Base-by-base conservation (phyloP, 208 protist genomes). In the Trypanosoma vivax region DNA sequence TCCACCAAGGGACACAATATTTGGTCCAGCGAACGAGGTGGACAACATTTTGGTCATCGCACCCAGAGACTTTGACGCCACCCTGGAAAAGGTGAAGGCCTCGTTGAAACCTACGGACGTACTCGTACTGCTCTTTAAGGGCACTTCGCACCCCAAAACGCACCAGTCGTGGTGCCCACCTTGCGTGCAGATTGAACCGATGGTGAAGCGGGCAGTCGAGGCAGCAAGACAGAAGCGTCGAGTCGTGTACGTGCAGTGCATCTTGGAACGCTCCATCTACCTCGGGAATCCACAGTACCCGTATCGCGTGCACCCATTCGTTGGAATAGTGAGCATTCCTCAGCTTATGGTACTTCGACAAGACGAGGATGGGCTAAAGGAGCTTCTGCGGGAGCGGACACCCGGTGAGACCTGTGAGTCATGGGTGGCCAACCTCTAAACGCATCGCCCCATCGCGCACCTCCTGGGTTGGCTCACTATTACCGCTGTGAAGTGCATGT, bases 81-180 rank as follows among this genome's bases (percentile, higher is more conserved):
- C 60, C 13, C 33, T 58, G 14, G 50, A 28, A 11, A 48, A 47
- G 25, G 51, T 54, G 2, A 66, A 54, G 45, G 41, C 50, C 18
- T 11, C 6, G 11, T 23, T 66, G 43, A 2, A 21, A 16, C 24
- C 19, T 4, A 55, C 52, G 14, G 53, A 56, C 24, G 31, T 73
- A 0, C 25, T 86, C 42, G 55, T 86, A 30, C 35, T 92, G 14
- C 82, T 77, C 37, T 54, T 88, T 23, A 78, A 75, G 5, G 81
- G 82, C 30, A 55, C 66, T 14, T 57, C 58, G 25, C 55, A 79
- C 19, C 67, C 70, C 5, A 76, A 47, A 3, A 87, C 77, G 6
- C 70, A 74, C 19, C 52, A 68, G 39, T 84, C 76, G 3, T 93
- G 86, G 86, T 93, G 86, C 58, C 82, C 82, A 23, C 56, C 80